Conservation (phyloP, 2,329 filamentous ascomycete species). For the Cercospora citrullina region DNA sequence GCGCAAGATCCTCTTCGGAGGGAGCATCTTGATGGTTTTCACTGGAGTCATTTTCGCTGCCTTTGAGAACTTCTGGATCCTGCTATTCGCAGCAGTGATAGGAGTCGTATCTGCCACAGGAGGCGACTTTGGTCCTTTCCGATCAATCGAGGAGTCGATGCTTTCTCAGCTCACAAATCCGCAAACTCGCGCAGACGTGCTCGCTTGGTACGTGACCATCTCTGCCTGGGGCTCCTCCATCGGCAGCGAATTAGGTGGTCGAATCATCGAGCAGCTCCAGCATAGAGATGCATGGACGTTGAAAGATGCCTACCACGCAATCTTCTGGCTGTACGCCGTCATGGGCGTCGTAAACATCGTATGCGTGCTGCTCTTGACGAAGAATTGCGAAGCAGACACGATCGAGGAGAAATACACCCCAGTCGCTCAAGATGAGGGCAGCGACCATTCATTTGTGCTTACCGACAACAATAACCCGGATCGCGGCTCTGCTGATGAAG, state of each 20-base stretch:
- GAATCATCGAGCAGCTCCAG: constrained; percentile 52
- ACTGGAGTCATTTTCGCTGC: constrained; percentile 35
- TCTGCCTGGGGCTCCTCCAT: constrained; percentile 57
- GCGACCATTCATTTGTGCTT: constrained; percentile 23
- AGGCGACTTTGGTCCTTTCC: constrained; percentile 67
- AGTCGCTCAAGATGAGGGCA: constrained; percentile 33
- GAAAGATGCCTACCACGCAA: constrained; percentile 56
- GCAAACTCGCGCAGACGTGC: constrained; percentile 60
- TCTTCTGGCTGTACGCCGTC: constrained; percentile 59
- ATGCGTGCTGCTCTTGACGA: constrained; percentile 51
- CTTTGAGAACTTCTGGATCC: constrained; percentile 39
- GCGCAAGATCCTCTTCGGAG: constrained; percentile 35
- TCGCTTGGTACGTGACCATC: constrained; percentile 64
- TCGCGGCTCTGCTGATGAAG: constrained; percentile 15
- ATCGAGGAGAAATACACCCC: constrained; percentile 30
- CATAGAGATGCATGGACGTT: constrained; percentile 51
- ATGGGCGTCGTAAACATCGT: constrained; percentile 57
- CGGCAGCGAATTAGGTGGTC: constrained; percentile 56
- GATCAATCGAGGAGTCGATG: constrained; percentile 66
- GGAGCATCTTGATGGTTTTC: constrained; percentile 37
- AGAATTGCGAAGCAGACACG: constrained; percentile 51
- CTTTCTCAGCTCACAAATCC: constrained; percentile 61
- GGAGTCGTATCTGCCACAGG: constrained; percentile 46
- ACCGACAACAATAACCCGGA: constrained; percentile 17
- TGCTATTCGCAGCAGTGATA: constrained; percentile 37